Evolutionary conservation across 176 grass and related monocot genomes (phyloP).

Genomic region (Sorghum bicolor): DNA sequence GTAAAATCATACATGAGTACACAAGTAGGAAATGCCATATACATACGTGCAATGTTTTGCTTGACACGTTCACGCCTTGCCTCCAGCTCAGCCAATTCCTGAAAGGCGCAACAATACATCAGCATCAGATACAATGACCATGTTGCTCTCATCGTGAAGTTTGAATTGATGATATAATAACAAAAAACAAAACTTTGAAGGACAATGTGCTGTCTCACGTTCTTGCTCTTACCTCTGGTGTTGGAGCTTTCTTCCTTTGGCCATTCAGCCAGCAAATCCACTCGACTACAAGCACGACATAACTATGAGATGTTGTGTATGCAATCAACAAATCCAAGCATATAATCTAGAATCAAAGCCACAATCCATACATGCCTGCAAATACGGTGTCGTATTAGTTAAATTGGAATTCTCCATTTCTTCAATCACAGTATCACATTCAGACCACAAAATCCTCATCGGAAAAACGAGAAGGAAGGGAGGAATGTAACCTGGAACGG

Average conservation of each 20-base stretch:
- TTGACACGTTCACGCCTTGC: slow-evolving; percentile 62
- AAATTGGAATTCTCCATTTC: neutral
- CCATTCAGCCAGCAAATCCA: slow-evolving; percentile 99
- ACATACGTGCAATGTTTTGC: slow-evolving; percentile 83
- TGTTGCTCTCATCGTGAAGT: neutral
- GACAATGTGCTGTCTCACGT: neutral
- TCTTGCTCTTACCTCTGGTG: slow-evolving; percentile 55
- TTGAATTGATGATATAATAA: too few relatives aligned
- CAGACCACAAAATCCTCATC: neutral
- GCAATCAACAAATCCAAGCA: neutral
- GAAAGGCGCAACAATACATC: neutral
- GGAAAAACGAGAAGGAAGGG: neutral
- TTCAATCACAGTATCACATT: neutral
- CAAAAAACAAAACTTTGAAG: neutral
- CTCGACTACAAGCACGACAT: slow-evolving; percentile 66
- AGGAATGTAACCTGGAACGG: slow-evolving; percentile 65
- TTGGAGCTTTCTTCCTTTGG: slow-evolving; percentile 84
- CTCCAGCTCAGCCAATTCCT: slow-evolving; percentile 86
- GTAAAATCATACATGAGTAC: neutral
- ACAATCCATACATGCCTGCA: slow-evolving; percentile 51
- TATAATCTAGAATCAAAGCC: slow-evolving; percentile 10
- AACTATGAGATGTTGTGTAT: slow-evolving; percentile 9
- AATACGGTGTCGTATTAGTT: neutral
- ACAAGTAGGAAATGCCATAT: neutral
- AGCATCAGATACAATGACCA: slow-evolving; percentile 15